Conservation (phyloP, 345 rosid genomes). For the Corymbia maculata region DNA sequence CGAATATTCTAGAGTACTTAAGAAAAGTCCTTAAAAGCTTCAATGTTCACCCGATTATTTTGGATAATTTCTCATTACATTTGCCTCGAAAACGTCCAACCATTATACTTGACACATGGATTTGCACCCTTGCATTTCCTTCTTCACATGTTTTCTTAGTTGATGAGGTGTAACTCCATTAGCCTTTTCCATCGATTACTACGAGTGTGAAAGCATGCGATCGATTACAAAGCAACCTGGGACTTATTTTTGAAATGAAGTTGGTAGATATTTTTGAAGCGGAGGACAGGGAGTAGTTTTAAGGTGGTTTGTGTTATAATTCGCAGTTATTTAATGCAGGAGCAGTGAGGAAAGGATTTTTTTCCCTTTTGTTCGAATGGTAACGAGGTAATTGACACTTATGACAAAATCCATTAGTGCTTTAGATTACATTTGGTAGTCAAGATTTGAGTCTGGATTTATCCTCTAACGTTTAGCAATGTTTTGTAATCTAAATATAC, state of each 20-base stretch:
- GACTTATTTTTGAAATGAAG: background rate
- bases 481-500: background rate
- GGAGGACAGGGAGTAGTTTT: background rate
- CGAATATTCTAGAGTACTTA: background rate
- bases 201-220: background rate
- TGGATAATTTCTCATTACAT: background rate
- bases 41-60: background rate
- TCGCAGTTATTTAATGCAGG: background rate
- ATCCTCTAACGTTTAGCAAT: fast-evolving
- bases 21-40: background rate
- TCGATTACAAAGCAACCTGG: background rate
- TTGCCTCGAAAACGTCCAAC: background rate
- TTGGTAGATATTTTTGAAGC: background rate
- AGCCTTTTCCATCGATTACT: background rate
- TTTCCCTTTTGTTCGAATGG: background rate
- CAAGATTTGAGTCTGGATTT: fast-evolving
- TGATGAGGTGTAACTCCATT: background rate
- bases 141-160: background rate
- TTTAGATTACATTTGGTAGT: background rate
- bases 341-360: background rate
- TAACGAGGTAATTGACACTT: background rate
- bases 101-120: background rate
- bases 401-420: background rate
- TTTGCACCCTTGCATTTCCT: background rate
- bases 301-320: background rate